These are phyloP conservation scores for Cladophialophora bantiana DNA, from an alignment of 2,329 filamentous ascomycete genomes.

Conservation along the genomic window DNA sequence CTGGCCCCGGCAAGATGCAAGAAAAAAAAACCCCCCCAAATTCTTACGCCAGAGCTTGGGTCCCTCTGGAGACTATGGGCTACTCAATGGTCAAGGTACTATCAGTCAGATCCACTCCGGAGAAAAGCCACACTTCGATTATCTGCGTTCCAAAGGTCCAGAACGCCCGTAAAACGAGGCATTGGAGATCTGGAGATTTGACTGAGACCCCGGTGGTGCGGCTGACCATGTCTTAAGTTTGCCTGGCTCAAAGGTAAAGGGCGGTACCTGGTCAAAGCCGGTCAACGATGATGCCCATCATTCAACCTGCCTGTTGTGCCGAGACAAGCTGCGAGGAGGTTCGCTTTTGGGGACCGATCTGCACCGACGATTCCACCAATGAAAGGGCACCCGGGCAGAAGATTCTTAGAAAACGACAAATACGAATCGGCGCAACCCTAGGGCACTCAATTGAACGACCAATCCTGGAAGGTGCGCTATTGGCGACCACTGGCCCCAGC, in stretches of 20 bases:
- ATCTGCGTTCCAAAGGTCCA: conserved; percentile 20
- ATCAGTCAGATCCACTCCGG: conserved; percentile 1
- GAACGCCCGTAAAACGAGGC: conserved; percentile 19
- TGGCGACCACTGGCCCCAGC: neutral
- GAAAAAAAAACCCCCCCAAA: neutral
- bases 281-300: conserved; percentile 9
- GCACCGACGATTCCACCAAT: conserved; percentile 19
- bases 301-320: conserved; percentile 23
- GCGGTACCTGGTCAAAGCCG: neutral
- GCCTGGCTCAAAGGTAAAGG: conserved; percentile 2
- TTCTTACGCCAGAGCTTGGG: neutral
- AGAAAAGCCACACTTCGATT: conserved; percentile 6
- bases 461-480: neutral
- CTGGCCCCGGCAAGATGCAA: conserved; percentile 1
- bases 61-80: conserved; percentile 4
- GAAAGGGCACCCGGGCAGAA: conserved; percentile 2
- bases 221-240: conserved; percentile 15
- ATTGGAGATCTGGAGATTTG: conserved; percentile 12
- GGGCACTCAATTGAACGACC: neutral
- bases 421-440: neutral
- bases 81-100: neutral
- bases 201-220: conserved; percentile 2
- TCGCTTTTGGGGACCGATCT: conserved; percentile 28
- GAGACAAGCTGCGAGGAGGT: conserved; percentile 10
- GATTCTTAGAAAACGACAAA: neutral